Evolutionary conservation across 306 rosid species (phyloP).

Genomic region (Vigna hirtella): DNA sequence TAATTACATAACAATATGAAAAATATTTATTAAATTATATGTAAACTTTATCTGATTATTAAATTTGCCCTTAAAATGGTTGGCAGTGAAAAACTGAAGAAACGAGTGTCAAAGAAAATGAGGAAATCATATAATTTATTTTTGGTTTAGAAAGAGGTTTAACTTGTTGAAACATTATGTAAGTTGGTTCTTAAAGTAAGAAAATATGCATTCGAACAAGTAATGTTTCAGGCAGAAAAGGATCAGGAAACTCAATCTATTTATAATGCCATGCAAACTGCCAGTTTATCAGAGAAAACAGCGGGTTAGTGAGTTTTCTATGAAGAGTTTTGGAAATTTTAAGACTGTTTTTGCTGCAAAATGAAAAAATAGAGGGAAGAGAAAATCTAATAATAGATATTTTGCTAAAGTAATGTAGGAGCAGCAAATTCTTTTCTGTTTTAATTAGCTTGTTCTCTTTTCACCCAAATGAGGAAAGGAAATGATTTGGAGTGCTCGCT

Average conservation of each 20-base stretch:
- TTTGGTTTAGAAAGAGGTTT: not conserved
- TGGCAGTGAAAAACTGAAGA: not conserved
- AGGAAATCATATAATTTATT: not conserved
- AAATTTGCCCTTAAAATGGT: not conserved
- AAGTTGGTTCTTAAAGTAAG: not conserved
- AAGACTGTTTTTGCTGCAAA: not conserved
- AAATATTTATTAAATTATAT: not conserved
- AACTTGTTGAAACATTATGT: not conserved
- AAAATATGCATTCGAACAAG: not conserved
- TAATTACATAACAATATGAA: not conserved
- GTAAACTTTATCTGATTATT: not conserved
- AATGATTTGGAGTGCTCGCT: slow-evolving; percentile 46
- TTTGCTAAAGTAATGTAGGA: not conserved
- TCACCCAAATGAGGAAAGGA: slow-evolving; percentile 76
- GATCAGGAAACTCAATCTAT: not conserved
- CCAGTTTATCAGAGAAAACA: not conserved
- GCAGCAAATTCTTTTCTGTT: not conserved
- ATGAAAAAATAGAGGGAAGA: not conserved
- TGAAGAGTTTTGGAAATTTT: not conserved
- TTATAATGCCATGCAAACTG: not conserved
- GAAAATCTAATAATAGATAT: not conserved
- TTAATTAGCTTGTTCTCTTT: slow-evolving; percentile 39
- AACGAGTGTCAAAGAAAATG: not conserved
- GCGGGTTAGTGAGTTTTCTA: no score
- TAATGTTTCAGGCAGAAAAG: not conserved